Conservation (phyloP, 768 basidiomycete genomes). For the Boletales sp. region DNA sequence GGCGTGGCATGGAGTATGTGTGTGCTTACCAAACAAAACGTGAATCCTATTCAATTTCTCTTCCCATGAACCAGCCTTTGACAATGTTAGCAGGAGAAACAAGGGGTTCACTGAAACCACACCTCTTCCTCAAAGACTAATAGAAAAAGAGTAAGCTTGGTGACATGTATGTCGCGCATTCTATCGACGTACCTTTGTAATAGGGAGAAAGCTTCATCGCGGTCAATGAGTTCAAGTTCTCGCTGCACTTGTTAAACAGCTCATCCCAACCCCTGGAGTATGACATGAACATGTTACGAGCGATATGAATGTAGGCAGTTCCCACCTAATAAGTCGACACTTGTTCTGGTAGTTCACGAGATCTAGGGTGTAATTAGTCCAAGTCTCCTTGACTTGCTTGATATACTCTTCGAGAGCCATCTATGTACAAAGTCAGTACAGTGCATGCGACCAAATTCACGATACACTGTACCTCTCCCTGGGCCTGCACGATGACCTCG, state of each 20-base stretch:
- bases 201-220: constrained; percentile 99
- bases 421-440: constrained; percentile 38
- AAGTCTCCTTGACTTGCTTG: constrained; percentile 93
- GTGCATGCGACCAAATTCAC: not conserved
- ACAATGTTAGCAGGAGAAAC: constrained; percentile 6
- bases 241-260: constrained; percentile 93
- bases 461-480: constrained; percentile 72
- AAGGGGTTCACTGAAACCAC: constrained; percentile 6
- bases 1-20: not conserved
- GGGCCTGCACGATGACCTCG: constrained; percentile 94
- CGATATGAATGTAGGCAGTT: not conserved
- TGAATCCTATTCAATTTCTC: constrained; percentile 96
- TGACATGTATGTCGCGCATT: not conserved
- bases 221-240: constrained; percentile 91
- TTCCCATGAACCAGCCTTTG: constrained; percentile 86
- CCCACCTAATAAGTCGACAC: constrained; percentile 86
- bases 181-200: constrained; percentile 71
- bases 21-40: constrained; percentile 79
- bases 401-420: constrained; percentile 96
- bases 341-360: constrained; percentile 99
- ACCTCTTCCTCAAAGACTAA: constrained; percentile 89
- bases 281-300: constrained; percentile 4
- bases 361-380: constrained; percentile 94
- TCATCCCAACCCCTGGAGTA: constrained; percentile 88
- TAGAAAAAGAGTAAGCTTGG: constrained; percentile 2